A percentile compares a stretch with the other conserved stretches of the same genome.
Conservation (phyloP, 78 protist genomes). For the Tieghemostelium lacteum region DNA sequence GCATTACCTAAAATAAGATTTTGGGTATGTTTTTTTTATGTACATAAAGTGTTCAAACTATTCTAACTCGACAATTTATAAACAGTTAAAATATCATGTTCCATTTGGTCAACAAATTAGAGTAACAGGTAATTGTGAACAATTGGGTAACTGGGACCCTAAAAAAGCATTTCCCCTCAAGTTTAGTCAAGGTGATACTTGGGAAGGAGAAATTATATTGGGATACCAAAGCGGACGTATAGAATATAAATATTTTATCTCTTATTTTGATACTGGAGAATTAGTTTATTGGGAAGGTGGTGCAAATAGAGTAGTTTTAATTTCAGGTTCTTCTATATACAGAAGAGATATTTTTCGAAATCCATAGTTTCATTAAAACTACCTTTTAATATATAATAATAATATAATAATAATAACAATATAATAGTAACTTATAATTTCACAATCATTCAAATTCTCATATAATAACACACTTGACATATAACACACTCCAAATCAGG, state of each 20-base stretch:
- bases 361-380: too few species aligned
- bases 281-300: slow-evolving; percentile 70
- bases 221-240: slow-evolving; percentile 43
- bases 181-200: slow-evolving; percentile 72
- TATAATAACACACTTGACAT: too few species aligned
- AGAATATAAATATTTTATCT: slow-evolving; percentile 70
- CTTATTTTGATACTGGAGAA: slow-evolving; percentile 72
- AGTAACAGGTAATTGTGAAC: slow-evolving; percentile 77
- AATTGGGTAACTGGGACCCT: slow-evolving; percentile 78
- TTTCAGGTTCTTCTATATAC: slow-evolving; percentile 40
- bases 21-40: slow-evolving; percentile 22
- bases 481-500: too few species aligned
- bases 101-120: slow-evolving; percentile 80
- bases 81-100: slow-evolving; percentile 60
- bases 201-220: slow-evolving; percentile 68
- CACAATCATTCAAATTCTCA: too few species aligned
- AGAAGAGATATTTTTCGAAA: slow-evolving; percentile 63
- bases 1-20: slow-evolving; percentile 54
- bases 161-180: slow-evolving; percentile 65
- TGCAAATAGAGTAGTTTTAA: slow-evolving; percentile 58
- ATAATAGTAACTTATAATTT: too few species aligned
- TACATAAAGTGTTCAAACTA: too few species aligned
- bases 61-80: neutral
- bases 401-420: too few species aligned
- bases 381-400: too few species aligned